Percentiles rank a stretch among this genome's conserved stretches.
phyloP scores from a whole-genome alignment of 192 early-diverging fungal species.

The Dimargaris cristalligena region DNA sequence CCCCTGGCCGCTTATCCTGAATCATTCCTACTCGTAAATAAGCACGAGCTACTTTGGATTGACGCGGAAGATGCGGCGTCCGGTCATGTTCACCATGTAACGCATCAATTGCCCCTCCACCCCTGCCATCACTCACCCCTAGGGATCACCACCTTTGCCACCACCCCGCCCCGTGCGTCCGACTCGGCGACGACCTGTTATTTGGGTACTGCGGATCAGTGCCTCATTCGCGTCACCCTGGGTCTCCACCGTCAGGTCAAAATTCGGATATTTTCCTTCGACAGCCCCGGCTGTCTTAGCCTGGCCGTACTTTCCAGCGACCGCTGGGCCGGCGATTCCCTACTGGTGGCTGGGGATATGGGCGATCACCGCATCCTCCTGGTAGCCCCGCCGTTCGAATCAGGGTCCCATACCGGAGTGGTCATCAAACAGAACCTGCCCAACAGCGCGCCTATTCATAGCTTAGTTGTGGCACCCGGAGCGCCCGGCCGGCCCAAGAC shows the following conservation, averaged over 20 bases:
- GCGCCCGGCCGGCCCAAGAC: too few relatives aligned
- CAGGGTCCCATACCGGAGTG: background rate
- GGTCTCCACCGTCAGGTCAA: background rate
- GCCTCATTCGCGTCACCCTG: background rate
- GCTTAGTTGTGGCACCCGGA: too few relatives aligned
- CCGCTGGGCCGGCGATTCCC: background rate
- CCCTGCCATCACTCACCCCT: background rate
- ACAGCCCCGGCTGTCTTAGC: background rate
- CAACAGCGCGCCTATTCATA: background rate
- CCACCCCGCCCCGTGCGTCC: too few relatives aligned
- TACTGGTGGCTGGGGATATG: constrained; percentile 5
- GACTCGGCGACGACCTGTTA: too few relatives aligned
- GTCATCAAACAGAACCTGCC: background rate
- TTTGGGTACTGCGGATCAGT: background rate
- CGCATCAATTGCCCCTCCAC: background rate
- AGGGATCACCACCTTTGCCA: background rate
- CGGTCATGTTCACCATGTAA: constrained; percentile 1
- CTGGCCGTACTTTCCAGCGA: background rate
- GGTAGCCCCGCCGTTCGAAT: background rate
- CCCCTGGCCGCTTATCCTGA: background rate
- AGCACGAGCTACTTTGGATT: constrained; percentile 1
- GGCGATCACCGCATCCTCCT: background rate
- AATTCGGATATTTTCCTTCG: background rate
- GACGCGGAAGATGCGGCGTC: constrained; percentile 1
- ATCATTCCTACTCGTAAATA: background rate